phyloP scores from a whole-genome alignment of 495 filamentous ascomycete species.

The Penicillium manginii region DNA sequence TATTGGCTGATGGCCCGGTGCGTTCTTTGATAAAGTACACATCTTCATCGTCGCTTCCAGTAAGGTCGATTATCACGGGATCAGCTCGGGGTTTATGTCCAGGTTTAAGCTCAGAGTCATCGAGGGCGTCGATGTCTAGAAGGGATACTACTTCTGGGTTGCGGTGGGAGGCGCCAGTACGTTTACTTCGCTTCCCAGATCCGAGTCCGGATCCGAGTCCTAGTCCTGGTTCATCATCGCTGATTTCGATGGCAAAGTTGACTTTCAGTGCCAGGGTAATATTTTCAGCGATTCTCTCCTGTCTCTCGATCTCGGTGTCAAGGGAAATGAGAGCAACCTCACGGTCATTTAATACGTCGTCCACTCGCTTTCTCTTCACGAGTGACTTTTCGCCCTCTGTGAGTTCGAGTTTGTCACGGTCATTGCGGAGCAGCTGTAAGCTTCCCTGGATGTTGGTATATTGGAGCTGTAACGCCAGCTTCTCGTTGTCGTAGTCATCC shows the following conservation, averaged over 20 bases:
- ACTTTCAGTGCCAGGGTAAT: background rate
- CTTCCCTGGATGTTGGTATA: background rate
- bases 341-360: background rate
- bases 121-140: no score
- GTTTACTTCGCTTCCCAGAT: no score
- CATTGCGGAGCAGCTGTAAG: background rate
- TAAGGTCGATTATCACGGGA: background rate
- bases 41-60: background rate
- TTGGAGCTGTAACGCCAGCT: background rate
- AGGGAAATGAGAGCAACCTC: background rate
- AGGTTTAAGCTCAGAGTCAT: no score
- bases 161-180: no score
- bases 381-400: background rate
- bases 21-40: no score
- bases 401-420: background rate
- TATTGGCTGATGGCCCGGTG: no score
- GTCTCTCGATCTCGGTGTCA: background rate
- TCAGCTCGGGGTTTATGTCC: no score
- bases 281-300: background rate
- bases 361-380: background rate
- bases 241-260: background rate
- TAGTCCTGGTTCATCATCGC: background rate
- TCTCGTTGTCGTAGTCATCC: background rate
- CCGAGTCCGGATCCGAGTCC: no score
- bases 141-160: no score